Percentiles rank a stretch among this genome's conserved stretches.
Conservation (phyloP, 2,329 filamentous ascomycete species). For the Penicillium italicum region DNA sequence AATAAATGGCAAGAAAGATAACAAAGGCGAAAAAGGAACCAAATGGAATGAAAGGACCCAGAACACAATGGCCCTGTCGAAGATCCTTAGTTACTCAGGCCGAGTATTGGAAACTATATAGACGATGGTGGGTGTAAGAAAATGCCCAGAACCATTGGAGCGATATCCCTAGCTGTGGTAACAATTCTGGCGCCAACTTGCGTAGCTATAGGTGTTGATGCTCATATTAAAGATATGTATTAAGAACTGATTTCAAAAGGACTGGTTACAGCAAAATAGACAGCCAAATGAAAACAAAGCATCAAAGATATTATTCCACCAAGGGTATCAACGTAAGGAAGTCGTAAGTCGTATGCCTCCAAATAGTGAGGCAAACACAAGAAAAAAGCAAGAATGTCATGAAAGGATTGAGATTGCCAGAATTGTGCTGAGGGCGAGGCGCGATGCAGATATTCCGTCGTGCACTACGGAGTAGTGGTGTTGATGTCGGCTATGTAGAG, state of each 20-base stretch:
- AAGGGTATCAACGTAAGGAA: constrained; percentile 27
- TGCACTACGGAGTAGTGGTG: not conserved
- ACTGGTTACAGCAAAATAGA: constrained; percentile 8
- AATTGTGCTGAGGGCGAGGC: not conserved
- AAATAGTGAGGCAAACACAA: constrained; percentile 15
- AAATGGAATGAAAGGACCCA: not conserved
- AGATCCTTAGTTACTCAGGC: not conserved
- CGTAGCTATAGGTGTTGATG: too few species aligned
- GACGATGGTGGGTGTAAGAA: not conserved
- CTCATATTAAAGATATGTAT: not conserved
- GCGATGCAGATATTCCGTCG: not conserved
- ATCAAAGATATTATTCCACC: constrained; percentile 14
- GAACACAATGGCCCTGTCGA: not conserved
- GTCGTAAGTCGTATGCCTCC: constrained; percentile 21
- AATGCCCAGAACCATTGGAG: not conserved
- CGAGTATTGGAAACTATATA: not conserved
- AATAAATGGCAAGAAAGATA: not conserved
- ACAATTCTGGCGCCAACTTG: not conserved
- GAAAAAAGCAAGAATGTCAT: not conserved
- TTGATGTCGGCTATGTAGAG: not conserved
- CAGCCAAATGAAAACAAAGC: constrained; percentile 4
- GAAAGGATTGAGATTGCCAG: not conserved
- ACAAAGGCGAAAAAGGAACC: not conserved
- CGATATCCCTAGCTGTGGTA: not conserved
- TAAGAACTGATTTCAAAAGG: not conserved